These are phyloP conservation scores for Stachybotrys elegans DNA, from an alignment of 2,329 filamentous ascomycete genomes.

Conservation along the genomic window DNA sequence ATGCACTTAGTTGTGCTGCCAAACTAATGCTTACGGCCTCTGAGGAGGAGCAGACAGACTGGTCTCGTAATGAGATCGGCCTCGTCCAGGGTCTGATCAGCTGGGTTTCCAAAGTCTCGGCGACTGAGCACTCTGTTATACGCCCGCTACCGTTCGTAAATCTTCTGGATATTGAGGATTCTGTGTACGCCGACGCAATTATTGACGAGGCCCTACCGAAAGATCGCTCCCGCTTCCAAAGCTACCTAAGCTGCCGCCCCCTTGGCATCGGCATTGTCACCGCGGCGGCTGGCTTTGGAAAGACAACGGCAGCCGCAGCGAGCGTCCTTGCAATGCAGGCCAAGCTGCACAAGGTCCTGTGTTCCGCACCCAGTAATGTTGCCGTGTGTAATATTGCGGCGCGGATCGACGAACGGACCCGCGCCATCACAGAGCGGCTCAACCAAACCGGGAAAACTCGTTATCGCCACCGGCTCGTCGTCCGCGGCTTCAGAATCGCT, in stretches of 20 bases:
- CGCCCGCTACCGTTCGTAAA: slow-evolving; percentile 4
- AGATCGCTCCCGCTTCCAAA: slow-evolving; percentile 7
- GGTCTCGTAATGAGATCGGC: no score
- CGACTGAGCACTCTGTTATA: neutral
- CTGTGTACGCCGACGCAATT: slow-evolving; percentile 1
- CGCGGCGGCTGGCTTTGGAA: slow-evolving; percentile 12
- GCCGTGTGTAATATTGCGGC: slow-evolving; percentile 6
- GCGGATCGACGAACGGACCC: neutral
- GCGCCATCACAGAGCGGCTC: neutral
- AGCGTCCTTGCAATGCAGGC: slow-evolving; percentile 5
- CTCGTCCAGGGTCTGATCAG: neutral
- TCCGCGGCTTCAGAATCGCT: neutral
- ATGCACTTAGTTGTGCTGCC: neutral
- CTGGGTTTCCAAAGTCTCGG: no score
- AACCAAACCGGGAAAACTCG: neutral
- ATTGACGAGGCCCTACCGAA: neutral
- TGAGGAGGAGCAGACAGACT: neutral
- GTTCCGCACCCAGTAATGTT: slow-evolving; percentile 6
- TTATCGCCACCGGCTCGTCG: neutral
- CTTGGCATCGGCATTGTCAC: slow-evolving; percentile 11
- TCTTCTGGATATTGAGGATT: neutral
- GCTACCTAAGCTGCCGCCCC: slow-evolving; percentile 7
- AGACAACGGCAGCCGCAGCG: slow-evolving; percentile 4
- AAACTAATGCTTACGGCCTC: neutral
- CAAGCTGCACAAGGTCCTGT: slow-evolving; percentile 6